Percentiles rank a stretch among this genome's conserved stretches.
Evolutionary conservation across 306 rosid species (phyloP).

Genomic region (Biancaea sappan): DNA sequence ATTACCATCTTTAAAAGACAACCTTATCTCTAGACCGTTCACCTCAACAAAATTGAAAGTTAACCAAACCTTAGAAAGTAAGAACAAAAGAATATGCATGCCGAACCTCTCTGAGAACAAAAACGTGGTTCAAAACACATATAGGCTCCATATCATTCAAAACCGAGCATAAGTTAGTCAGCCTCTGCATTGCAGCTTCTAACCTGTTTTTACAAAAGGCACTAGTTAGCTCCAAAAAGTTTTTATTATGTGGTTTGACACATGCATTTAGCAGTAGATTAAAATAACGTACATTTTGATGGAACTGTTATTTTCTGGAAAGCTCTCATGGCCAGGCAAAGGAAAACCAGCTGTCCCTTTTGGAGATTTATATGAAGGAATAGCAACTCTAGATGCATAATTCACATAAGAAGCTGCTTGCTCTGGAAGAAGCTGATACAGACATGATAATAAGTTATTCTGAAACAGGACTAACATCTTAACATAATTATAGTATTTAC

Average conservation of each 20-base stretch:
- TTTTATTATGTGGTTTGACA: conserved; percentile 7
- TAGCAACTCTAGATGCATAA: conserved; percentile 73
- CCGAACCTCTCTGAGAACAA: conserved; percentile 91
- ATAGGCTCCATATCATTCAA: conserved; percentile 99
- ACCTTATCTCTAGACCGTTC: conserved; percentile 2
- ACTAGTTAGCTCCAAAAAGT: conserved; percentile 15
- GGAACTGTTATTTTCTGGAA: conserved; percentile 88
- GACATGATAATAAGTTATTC: conserved; percentile 43
- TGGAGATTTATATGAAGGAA: conserved; percentile 79
- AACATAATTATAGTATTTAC: conserved; percentile 47
- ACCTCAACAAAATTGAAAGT: background rate
- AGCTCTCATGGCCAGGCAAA: conserved; percentile 96
- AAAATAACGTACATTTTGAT: conserved; percentile 77
- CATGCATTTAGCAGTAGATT: conserved; percentile 24
- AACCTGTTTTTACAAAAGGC: conserved; percentile 59
- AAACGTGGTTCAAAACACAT: conserved; percentile 93
- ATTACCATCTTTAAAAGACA: background rate
- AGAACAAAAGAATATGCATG: conserved; percentile 21
- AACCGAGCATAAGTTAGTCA: conserved; percentile 94
- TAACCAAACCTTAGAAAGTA: conserved; percentile 14
- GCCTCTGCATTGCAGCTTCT: conserved; percentile 99
- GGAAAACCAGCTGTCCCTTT: conserved; percentile 75
- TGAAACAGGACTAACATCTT: conserved; percentile 32
- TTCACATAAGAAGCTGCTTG: conserved; percentile 94
- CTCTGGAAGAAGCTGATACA: conserved; percentile 93